A percentile compares a stretch with the other conserved stretches of the same genome.
These are phyloP conservation scores for Canna indica DNA, from an alignment of 176 grass and related monocot species.

Conservation along the genomic window DNA sequence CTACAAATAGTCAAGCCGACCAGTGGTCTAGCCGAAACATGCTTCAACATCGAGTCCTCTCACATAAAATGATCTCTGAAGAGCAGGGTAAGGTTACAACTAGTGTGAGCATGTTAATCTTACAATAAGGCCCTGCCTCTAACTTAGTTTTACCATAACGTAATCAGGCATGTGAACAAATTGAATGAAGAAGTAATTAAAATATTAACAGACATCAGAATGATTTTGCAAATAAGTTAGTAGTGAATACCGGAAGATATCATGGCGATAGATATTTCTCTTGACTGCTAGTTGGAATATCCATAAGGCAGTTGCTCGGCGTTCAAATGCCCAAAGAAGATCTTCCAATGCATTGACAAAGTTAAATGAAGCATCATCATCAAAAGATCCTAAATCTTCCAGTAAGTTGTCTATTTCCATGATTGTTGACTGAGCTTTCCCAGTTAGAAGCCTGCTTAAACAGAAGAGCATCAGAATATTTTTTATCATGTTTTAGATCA, in stretches of 20 bases:
- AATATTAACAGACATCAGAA: slow-evolving; percentile 6
- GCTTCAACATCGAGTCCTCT: background rate
- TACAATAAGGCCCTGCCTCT: background rate
- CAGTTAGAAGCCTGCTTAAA: slow-evolving; percentile 59
- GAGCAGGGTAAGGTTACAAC: background rate
- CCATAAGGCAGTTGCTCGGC: slow-evolving; percentile 67
- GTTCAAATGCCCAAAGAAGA: slow-evolving; percentile 83
- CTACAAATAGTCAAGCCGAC: background rate
- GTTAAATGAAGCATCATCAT: slow-evolving; percentile 69
- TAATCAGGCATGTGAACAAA: background rate
- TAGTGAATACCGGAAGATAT: slow-evolving; percentile 61
- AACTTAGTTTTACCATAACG: background rate
- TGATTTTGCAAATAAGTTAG: slow-evolving; percentile 15
- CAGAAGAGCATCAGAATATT: slow-evolving; percentile 11
- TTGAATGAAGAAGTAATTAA: background rate
- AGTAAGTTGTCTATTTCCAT: slow-evolving; percentile 47
- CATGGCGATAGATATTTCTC: slow-evolving; percentile 51
- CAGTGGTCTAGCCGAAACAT: background rate
- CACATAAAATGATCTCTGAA: background rate
- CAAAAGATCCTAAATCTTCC: slow-evolving; percentile 36
- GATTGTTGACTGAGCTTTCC: slow-evolving; percentile 38
- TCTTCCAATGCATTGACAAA: slow-evolving; percentile 96
- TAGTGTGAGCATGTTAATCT: too few species aligned
- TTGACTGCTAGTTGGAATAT: slow-evolving; percentile 86
- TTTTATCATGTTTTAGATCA: background rate